Evolutionary conservation across 257 asterid species (phyloP), one percentile per base, ranked within the genome.

Genomic region (Eustoma russellianum): DNA sequence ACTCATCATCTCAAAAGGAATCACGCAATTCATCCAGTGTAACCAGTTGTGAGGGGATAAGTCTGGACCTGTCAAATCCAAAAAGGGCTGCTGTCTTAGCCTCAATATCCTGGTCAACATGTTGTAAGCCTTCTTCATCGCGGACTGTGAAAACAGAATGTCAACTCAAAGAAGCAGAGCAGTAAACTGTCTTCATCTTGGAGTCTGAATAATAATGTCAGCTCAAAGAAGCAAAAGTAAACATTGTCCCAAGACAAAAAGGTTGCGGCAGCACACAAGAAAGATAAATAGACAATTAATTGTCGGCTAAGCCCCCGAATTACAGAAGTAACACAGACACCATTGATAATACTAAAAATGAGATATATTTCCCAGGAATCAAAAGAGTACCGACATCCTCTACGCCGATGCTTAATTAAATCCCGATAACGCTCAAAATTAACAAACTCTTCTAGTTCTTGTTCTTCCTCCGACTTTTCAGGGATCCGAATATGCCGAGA

Each of bases 351-450:
- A 10, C 33, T 41, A 51, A 0, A 59, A 45, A 52, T 68, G 43
- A 53, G 63, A 61, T 53, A n/a, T n/a, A 53, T 65, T 71, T 62
- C 6, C 66, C 57, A 50, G 74, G 68, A 75, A 71, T n/a, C 72
- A 73, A 84, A 82, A 75, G 88, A 88, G 93, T 88, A 92, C 99
- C 95, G 99, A 92, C 97, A 92, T 85, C 99, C 99, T 92, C 97
- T 92, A 74, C 93, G 99, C 63, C 94, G 95, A 83, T 92, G 97
- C 93, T 92, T 88, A 92, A 92, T 83, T 83, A 92, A 88, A 84
- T 92, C 99, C 97, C 97, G 97, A 74, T 85, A 92, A 83, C 99
- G 97, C 95, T 88, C 95, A 88, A 92, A 92, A 85, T 73, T 92
- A 79, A 87, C 97, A 79, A 83, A 92, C 93, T 92, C 97, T 75